These are phyloP conservation scores for Nicotiana undulata DNA, from an alignment of 257 asterid genomes.

Conservation along the genomic window DNA sequence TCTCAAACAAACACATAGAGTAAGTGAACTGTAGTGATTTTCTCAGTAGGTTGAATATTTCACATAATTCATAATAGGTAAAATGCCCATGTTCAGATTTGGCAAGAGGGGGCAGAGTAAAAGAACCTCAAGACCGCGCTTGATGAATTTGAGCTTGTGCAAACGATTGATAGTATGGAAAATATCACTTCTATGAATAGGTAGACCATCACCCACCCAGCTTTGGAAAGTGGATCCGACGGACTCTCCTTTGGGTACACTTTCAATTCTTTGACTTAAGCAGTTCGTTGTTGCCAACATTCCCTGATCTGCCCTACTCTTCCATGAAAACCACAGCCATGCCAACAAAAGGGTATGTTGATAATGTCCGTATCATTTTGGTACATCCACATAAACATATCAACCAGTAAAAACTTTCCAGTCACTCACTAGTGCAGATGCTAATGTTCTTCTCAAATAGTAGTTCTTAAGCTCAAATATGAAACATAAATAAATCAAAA, in stretches of 20 bases:
- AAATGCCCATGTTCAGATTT: background rate
- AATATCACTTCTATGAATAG: slow-evolving; percentile 67
- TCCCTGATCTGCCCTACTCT: background rate
- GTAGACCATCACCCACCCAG: slow-evolving; percentile 96
- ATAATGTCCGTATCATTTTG: background rate
- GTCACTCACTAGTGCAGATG: background rate
- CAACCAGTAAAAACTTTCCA: background rate
- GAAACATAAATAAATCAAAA: background rate
- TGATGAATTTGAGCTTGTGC: slow-evolving; percentile 54
- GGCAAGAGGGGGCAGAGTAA: background rate
- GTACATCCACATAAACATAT: background rate
- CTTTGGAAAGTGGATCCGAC: slow-evolving; percentile 67
- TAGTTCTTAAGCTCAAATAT: background rate
- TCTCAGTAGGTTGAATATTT: background rate
- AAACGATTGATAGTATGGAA: slow-evolving; percentile 70
- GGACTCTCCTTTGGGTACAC: slow-evolving; percentile 41
- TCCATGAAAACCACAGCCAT: background rate
- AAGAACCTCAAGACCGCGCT: slow-evolving; percentile 71
- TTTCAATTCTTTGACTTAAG: slow-evolving; percentile 66
- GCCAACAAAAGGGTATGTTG: background rate
- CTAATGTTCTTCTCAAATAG: background rate
- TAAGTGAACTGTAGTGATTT: background rate
- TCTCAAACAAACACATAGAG: background rate
- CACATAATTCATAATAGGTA: background rate
- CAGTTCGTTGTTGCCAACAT: slow-evolving; percentile 26